Evolutionary conservation across 768 basidiomycete species (phyloP).

Genomic region (Pulveroboletus sp.): DNA sequence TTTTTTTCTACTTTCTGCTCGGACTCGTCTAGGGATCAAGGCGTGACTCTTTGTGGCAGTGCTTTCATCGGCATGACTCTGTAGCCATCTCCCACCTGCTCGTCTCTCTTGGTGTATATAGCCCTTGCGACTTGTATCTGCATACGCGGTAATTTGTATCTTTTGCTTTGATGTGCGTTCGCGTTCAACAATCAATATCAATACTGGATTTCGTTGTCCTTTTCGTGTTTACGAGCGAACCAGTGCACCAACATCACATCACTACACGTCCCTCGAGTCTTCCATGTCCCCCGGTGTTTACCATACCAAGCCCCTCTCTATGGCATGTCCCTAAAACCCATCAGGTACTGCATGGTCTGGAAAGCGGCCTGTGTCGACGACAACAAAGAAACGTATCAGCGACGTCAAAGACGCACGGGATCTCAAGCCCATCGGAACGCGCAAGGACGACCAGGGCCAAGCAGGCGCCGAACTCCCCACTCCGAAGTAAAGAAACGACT

Average conservation of each 20-base stretch:
- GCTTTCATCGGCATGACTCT: background rate
- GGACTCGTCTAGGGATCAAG: conserved; percentile 1
- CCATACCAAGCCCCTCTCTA: background rate
- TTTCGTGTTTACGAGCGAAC: background rate
- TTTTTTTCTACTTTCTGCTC: background rate
- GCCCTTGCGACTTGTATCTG: background rate
- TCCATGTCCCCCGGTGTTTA: no score
- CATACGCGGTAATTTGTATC: background rate
- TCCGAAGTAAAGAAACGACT: no score
- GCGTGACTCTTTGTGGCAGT: background rate
- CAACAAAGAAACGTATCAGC: background rate
- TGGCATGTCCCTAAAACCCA: conserved; percentile 56
- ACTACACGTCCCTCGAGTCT: background rate
- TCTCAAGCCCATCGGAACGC: background rate
- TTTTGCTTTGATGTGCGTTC: background rate
- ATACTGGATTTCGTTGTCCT: no score
- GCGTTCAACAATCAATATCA: background rate
- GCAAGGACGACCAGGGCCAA: no score
- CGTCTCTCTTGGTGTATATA: background rate
- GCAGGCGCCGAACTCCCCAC: no score
- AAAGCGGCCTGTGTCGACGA: conserved; percentile 47
- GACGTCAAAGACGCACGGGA: background rate
- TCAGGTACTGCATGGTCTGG: conserved; percentile 63
- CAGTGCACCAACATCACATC: background rate
- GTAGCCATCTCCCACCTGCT: background rate